Base-by-base conservation (phyloP, 192 early-diverging fungal species). In the Gonapodya prolifera region DNA sequence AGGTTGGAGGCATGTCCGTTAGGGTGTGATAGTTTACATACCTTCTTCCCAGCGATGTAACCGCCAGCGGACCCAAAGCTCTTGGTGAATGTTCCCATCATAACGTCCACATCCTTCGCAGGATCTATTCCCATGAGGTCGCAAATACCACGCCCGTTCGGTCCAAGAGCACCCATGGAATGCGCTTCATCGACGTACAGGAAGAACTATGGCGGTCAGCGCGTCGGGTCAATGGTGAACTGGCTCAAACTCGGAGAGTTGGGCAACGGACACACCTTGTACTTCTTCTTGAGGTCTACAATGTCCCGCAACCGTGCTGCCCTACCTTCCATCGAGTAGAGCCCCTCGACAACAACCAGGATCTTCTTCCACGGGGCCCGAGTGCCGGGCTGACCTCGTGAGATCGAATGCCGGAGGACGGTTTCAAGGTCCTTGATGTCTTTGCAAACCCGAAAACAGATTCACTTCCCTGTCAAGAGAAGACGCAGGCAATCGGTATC, bases 281-380 rank as follows among this genome's bases (percentile, higher is more conserved):
- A 99, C 83, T 92, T 91, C 81, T 89, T 90, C 79, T 94, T 94
- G 79, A 99, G 84, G 36, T 89, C 94, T 33, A 97, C 83, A 75
- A 99, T 91, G 76, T 92, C 92, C 34, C 95, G 96, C 45, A 99
- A 83, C 76, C 91, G 91, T 82, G 91, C 90, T 83, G 95, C 92
- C 79, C 91, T 91, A 45, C 97, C 97, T 81, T 99, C 97, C 97
- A 99, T 99, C n/a, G 94, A n/a, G n/a, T n/a, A 96, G 84, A 99
- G 85, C 35, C 96, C 95, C 80, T 99, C 97, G 31, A 99, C 95
- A 30, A 99, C 89, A 0, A 99, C 88, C 79, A 99, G 82, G 82
- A 99, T 99, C 85, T 99, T 99, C 85, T 96, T 97, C 97, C 97
- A 99, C 16, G 96, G 97, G 33, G 96, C 90, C 82, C 98, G 97